A percentile compares a stretch with the other conserved stretches of the same genome.
phyloP scores from a whole-genome alignment of 2,329 filamentous ascomycete species.

The Parastagonospora nodorum region DNA sequence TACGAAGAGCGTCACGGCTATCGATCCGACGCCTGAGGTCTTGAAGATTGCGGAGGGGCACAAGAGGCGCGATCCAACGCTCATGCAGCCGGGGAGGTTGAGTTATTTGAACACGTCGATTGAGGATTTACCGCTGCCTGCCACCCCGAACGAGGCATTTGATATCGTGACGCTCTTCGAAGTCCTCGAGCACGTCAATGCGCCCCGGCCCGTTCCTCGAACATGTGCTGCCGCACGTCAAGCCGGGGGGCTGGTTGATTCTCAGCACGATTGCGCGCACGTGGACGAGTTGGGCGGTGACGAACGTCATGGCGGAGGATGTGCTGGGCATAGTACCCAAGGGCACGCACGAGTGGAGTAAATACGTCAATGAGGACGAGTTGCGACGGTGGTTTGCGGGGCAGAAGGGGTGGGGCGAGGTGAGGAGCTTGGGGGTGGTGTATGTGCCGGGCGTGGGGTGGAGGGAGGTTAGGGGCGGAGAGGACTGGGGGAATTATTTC shows the following conservation, averaged over 20 bases:
- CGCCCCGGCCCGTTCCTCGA: conserved; percentile 77
- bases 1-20: conserved; percentile 70
- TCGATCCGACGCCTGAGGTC: conserved; percentile 78
- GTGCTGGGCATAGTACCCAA: conserved; percentile 83
- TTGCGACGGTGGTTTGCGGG: conserved; percentile 57
- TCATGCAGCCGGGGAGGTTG: conserved; percentile 63
- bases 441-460: conserved; percentile 92
- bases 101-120: conserved; percentile 77
- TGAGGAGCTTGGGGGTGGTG: conserved; percentile 75
- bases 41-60: conserved; percentile 77
- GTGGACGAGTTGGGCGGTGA: conserved; percentile 87
- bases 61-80: conserved; percentile 71
- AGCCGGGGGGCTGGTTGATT: conserved; percentile 90
- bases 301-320: conserved; percentile 90
- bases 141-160: conserved; percentile 56
- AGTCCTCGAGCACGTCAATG: conserved; percentile 89
- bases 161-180: conserved; percentile 91
- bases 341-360: conserved; percentile 94
- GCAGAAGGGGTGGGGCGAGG: conserved; percentile 50
- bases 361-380: conserved; percentile 91
- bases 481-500: conserved; percentile 94
- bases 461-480: conserved; percentile 80
- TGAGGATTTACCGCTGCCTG: conserved; percentile 63
- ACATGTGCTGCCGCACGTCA: conserved; percentile 73
- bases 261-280: conserved; percentile 91